A percentile compares a stretch with the other conserved stretches of the same genome.
phyloP scores from a whole-genome alignment of 169 alveolate species.

The Plasmodium malariae region DNA sequence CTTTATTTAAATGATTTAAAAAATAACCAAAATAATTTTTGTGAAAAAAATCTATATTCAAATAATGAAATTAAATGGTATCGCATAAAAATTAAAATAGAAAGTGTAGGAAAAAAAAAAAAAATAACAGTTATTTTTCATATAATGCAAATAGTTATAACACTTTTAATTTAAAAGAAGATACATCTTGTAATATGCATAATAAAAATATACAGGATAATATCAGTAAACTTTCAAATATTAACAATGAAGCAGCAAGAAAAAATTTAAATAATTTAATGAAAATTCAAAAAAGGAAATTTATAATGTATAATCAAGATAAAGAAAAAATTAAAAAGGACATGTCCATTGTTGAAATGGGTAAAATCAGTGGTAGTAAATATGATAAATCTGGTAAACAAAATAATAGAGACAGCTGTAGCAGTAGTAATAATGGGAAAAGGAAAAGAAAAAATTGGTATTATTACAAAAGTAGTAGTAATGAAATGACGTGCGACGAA shows the following conservation, averaged over 20 bases:
- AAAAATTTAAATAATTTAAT: conserved; percentile 7
- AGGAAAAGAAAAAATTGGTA: conserved; percentile 37
- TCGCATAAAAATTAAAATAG: conserved; percentile 62
- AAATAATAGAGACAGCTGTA: background rate
- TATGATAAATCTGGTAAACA: background rate
- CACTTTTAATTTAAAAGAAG: background rate
- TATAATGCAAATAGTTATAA: background rate
- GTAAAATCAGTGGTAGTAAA: background rate
- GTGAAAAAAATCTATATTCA: conserved; percentile 3
- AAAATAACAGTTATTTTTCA: background rate
- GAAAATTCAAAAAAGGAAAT: conserved; percentile 15
- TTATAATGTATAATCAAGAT: background rate
- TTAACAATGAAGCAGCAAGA: background rate
- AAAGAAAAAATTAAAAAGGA: conserved; percentile 3
- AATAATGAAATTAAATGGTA: conserved; percentile 58
- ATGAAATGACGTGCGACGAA: conserved; percentile 24
- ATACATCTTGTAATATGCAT: background rate
- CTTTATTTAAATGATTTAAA: conserved; percentile 19
- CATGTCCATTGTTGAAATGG: background rate
- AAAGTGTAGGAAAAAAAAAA: conserved; percentile 37
- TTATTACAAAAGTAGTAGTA: conserved; percentile 49
- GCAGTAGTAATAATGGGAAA: background rate
- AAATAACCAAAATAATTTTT: conserved; percentile 10
- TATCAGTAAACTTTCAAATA: background rate
- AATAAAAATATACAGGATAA: background rate